These are phyloP conservation scores for Globisporangium apiculatum DNA, from an alignment of 352 stramenopile genomes.

Conservation along the genomic window DNA sequence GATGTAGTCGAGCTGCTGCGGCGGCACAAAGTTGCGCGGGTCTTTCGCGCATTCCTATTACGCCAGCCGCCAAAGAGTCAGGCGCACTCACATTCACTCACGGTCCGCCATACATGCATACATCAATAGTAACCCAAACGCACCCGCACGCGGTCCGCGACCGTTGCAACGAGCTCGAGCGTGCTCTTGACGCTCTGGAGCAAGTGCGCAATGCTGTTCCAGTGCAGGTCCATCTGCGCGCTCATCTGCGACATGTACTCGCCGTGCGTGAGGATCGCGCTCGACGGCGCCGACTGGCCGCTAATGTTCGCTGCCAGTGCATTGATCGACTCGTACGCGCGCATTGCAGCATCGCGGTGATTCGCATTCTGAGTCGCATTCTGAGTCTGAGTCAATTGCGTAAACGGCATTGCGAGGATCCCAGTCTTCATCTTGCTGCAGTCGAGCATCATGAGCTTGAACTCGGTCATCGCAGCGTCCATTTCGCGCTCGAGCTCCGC, in stretches of 20 bases:
- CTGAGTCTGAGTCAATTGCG: constrained; percentile 35
- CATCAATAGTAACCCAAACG: constrained; percentile 8
- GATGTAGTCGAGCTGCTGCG: constrained; percentile 84
- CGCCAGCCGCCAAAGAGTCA: constrained; percentile 4
- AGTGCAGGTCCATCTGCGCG: constrained; percentile 81
- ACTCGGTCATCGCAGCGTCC: constrained; percentile 52
- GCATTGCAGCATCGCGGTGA: constrained; percentile 21
- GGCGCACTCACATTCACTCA: not conserved
- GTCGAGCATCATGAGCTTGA: constrained; percentile 72
- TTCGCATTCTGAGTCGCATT: not conserved
- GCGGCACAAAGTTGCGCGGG: constrained; percentile 52
- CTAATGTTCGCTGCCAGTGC: constrained; percentile 67
- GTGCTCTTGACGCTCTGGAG: constrained; percentile 75
- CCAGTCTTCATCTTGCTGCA: constrained; percentile 77
- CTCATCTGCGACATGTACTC: constrained; percentile 86
- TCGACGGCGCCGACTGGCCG: constrained; percentile 39
- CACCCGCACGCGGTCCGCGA: constrained; percentile 61
- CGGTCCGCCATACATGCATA: not conserved
- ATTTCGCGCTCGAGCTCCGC: constrained; percentile 64
- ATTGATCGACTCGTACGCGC: constrained; percentile 81
- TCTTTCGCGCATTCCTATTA: constrained; percentile 65
- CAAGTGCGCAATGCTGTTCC: constrained; percentile 80
- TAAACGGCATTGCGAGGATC: constrained; percentile 66
- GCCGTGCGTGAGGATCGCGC: constrained; percentile 72
- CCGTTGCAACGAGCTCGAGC: constrained; percentile 50